Evolutionary conservation across 495 filamentous ascomycete genomes (phyloP), one percentile per base, ranked within the genome.

Genomic region (Penicillium cosmopolitanum): DNA sequence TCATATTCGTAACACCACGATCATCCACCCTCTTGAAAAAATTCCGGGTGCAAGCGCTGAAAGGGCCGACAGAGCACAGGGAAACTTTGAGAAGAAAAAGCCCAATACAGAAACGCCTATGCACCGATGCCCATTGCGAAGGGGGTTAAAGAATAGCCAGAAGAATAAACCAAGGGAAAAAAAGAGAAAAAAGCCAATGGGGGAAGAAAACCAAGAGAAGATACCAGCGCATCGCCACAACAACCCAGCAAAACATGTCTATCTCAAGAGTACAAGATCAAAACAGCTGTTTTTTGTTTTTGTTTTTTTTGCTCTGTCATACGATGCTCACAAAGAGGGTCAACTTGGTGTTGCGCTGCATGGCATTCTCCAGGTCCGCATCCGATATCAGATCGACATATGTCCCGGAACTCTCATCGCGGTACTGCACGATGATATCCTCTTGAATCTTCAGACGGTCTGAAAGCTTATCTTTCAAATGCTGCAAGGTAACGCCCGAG

Each of bases 281-380:
- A 54, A 19, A 55, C 46, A 44, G 9, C 16, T 19, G 16, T 44
- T 18, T 43, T n/a, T 23, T 23, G 23, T 23, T 23, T 23, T 23
- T 0, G n/a, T n/a, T 23, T 23, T 23, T 23, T 21, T 21, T 40
- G 25, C 25, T 8, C 16, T 40, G 71, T 78, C 69, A 82, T 62
- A 71, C 77, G 58, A 82, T 77, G 61, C 86, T 85, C 55, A 94
- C 91, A 60, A 86, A 90, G 48, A 98, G 77, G 28, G 92, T 86
- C 63, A 98, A 74, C 74, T 97, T 97, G 53, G 89, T 86, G 74
- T 96, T 96, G 67, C 91, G 79, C 66, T 87, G 82, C 64, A 96
- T 74, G 4, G 95, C 95, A 60, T 85, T 76, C 63, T 90, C 86
- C 53, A 98, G 73, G 70, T 97, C 93, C 48, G 87, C 80, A 70